Evolutionary conservation across 176 grass and related monocot genomes (phyloP).

Genomic region (Chrysopogon serrulatus): DNA sequence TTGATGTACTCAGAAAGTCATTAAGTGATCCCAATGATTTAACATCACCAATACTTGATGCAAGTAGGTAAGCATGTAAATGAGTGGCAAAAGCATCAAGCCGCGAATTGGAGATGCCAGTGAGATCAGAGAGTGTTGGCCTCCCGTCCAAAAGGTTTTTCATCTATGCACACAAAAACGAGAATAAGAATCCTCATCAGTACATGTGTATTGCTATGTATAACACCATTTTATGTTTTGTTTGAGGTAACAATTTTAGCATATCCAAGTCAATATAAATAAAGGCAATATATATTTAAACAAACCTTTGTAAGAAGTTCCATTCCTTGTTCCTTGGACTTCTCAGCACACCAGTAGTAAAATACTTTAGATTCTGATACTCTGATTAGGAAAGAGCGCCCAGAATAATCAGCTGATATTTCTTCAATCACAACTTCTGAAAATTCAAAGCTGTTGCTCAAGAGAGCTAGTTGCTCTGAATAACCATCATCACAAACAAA

Average conservation of each 20-base stretch:
- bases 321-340: conserved; percentile 66
- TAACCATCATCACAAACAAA: conserved; percentile 70
- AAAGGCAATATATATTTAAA: neutral
- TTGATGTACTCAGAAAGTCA: conserved; percentile 16
- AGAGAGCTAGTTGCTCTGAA: conserved; percentile 59
- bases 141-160: conserved; percentile 74
- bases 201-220: neutral
- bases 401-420: conserved; percentile 75
- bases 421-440: conserved; percentile 60
- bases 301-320: conserved; percentile 77
- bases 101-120: conserved; percentile 72
- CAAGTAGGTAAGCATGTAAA: conserved; percentile 70
- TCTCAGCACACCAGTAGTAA: conserved; percentile 97
- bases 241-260: neutral
- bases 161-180: conserved; percentile 51
- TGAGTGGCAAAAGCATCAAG: conserved; percentile 78
- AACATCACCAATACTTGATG: conserved; percentile 56
- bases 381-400: conserved; percentile 72
- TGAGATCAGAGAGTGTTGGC: conserved; percentile 73
- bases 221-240: neutral
- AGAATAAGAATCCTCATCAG: neutral
- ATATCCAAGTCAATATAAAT: neutral
- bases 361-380: conserved; percentile 51
- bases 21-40: conserved; percentile 40
- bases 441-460: conserved; percentile 32